A percentile compares a stretch with the other conserved stretches of the same genome.
phyloP scores from a whole-genome alignment of 345 rosid species.

The Erodium maritimum region DNA sequence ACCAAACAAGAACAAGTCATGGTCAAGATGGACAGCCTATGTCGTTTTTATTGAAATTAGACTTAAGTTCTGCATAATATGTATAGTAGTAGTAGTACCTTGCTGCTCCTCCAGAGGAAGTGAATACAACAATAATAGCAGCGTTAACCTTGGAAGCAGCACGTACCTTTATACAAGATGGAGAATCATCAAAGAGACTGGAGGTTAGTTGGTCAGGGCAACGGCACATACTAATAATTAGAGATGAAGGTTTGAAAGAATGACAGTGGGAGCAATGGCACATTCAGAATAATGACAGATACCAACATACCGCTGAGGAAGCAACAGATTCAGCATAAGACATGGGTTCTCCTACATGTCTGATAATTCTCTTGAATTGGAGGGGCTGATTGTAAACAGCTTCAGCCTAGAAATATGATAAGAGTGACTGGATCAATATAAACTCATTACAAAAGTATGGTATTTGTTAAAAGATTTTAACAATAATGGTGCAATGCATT shows the following conservation, averaged over 20 bases:
- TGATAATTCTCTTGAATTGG: slow-evolving; percentile 23
- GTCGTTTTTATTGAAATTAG: background rate
- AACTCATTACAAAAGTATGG: too few species aligned
- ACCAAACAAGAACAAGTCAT: background rate
- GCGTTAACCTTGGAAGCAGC: slow-evolving; percentile 39
- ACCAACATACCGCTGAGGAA: slow-evolving; percentile 27
- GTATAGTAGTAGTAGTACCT: slow-evolving; percentile 12
- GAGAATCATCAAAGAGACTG: background rate
- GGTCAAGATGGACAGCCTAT: background rate
- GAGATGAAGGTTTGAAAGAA: too few species aligned
- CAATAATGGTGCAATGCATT: too few species aligned
- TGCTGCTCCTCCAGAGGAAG: slow-evolving; percentile 36
- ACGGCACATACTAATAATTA: too few species aligned
- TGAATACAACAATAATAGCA: slow-evolving; percentile 29
- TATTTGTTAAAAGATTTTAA: too few species aligned
- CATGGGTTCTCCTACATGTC: slow-evolving; percentile 33
- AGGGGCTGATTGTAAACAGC: slow-evolving; percentile 23
- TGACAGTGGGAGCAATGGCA: background rate
- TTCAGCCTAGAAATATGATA: slow-evolving; percentile 24
- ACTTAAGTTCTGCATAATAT: too few species aligned
- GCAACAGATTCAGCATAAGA: slow-evolving; percentile 31
- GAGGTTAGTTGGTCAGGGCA: too few species aligned
- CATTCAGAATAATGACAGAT: background rate
- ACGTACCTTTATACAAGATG: slow-evolving; percentile 19
- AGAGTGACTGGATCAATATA: too few species aligned